Evolutionary conservation across 1,139 yeast species (phyloP), one percentile per base, ranked within the genome.

Genomic region (Zygotorulaspora mrakii): DNA sequence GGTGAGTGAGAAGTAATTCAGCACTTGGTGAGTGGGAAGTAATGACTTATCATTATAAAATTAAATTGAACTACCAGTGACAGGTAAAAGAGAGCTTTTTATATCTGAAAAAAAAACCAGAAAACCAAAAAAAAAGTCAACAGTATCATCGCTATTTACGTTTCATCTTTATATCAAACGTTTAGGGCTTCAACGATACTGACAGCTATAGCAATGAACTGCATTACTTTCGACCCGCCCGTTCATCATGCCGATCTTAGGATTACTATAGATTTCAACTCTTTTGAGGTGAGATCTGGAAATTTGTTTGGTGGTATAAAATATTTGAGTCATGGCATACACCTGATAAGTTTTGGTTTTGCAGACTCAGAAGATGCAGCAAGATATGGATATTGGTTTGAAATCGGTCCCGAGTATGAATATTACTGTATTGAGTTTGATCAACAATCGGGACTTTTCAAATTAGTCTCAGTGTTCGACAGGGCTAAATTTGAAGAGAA

Each of bases 351-450:
- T 44, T 58, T 58, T 47, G 36, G 39, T 23, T 43, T 45, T 24
- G 43, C 40, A 5, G 54, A 40, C 6, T 11, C 31, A 4, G 37
- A 30, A 13, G 43, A 34, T 23, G 43, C 50, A 17, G 12, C 49
- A 16, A 42, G 64, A 14, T 57, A 59, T 35, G 64, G 64, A 1
- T 58, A 57, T 43, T 59, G 62, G 62, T 40, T 59, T 35, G 39
- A 41, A n/a, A 10, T 40, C 2, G 31, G 31, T 9, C 5, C 11
- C 21, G 42, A 43, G 16, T 17, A 21, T 16, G 18, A 16, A 2
- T 29, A 42, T 12, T 47, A 31, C 30, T 45, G 45, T 35, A 30
- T 54, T 16, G 33, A 37, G 17, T 55, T 50, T 37, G 44, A 50
- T 35, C 40, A 30, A 3, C 33, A 33, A 1, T 12, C 18, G 5